Base-by-base conservation (phyloP, 2,329 filamentous ascomycete species). In the Ceratocystis lukuohia region DNA sequence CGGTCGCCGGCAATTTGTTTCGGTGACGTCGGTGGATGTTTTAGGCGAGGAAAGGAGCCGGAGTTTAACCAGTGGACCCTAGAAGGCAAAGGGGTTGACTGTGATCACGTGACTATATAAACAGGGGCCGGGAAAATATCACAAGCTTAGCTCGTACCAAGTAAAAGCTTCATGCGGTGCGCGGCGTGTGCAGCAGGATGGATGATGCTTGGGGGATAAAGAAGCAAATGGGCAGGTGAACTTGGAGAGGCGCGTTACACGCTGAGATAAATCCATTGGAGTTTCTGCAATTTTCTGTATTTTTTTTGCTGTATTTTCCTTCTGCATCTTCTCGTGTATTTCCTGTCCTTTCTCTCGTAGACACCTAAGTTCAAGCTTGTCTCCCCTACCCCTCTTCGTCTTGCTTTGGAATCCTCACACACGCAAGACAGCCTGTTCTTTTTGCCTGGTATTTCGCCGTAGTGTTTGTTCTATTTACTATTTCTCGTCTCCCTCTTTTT, bases 11-110 rank as follows among this genome's bases (percentile, higher is more conserved):
- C 25, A 37, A 41, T 61, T 15, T 30, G 37, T 20, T 44, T 37
- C 59, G 5, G 30, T 61, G 59, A 62, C 22, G 44, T 63, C 61
- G 44, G 25, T 33, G n/a, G 37, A 61, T 17, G n/a, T 50, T n/a
- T 20, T 20, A 20, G 15, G 30, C 30, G 0, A 12, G n/a, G 2
- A 61, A 4, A 12, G n/a, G 1, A 61, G 46, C 59, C 30, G 59
- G 7, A 3, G 25, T 33, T 57, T 57, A 57, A 7, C 53, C 53
- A 7, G 0, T 2, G 10, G 5, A 7, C 53, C 37, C 37, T 41
- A 41, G 37, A 41, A 37, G 2, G 37, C 2, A 4, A n/a, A 30
- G 3, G 8, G 17, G 0, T 10, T 10, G 3, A 50, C 2, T 33
- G 2, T 1, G 1, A 3, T 57, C 53, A 57, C 53, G 53, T 57